These are phyloP conservation scores for Aureobasidium sp. DNA, from an alignment of 2,329 filamentous ascomycete species.

Conservation along the genomic window DNA sequence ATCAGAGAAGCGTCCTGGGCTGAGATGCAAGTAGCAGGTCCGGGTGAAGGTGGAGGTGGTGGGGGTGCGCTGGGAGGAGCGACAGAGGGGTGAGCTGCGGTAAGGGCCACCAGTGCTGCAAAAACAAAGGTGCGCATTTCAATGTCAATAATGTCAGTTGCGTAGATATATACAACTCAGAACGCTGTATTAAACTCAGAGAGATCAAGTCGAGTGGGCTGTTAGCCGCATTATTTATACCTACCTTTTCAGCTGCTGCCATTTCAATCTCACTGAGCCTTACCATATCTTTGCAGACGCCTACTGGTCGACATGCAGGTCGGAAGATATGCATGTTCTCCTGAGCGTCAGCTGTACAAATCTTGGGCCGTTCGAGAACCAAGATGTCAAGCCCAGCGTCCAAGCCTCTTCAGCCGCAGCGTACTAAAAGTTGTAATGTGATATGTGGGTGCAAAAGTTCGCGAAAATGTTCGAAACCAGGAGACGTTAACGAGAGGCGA, in stretches of 20 bases:
- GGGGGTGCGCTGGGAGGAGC: neutral
- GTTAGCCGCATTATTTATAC: neutral
- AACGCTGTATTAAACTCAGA: neutral
- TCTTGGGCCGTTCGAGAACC: too few species aligned
- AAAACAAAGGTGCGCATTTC: neutral
- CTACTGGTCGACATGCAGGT: neutral
- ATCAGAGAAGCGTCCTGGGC: slow-evolving; percentile 21
- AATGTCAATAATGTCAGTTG: neutral
- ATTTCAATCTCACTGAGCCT: neutral
- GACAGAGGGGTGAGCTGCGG: neutral
- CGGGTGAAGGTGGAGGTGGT: neutral
- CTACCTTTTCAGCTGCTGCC: neutral
- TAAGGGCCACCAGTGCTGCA: neutral
- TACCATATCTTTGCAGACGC: neutral
- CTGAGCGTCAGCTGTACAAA: neutral
- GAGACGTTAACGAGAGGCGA: too few species aligned
- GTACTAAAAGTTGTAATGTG: too few species aligned
- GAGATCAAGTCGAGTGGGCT: neutral
- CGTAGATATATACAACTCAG: neutral
- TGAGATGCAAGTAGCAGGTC: slow-evolving; percentile 20
- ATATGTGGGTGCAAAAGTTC: too few species aligned
- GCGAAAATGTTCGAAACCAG: too few species aligned
- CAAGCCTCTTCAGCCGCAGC: too few species aligned
- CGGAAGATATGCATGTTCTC: neutral
- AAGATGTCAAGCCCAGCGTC: too few species aligned